Evolutionary conservation across 257 asterid genomes (phyloP).

Genomic region (Plantago ovata): DNA sequence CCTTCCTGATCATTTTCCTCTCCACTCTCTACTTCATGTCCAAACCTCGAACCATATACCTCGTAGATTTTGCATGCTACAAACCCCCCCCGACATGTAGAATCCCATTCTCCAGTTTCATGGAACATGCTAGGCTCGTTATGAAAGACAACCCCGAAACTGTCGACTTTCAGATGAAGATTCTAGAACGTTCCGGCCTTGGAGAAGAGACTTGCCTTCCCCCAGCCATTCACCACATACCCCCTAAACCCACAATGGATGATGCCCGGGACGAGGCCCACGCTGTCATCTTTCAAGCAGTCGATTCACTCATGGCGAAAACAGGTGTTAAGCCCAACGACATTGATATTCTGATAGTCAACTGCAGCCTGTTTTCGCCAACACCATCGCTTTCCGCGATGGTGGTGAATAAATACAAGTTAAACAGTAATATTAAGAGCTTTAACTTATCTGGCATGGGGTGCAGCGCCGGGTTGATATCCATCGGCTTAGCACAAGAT

Average conservation of each 20-base stretch:
- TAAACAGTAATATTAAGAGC: conserved; percentile 47
- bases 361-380: conserved; percentile 59
- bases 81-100: conserved; percentile 49
- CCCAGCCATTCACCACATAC: conserved; percentile 47
- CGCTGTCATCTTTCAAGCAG: conserved; percentile 35
- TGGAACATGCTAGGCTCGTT: conserved; percentile 47
- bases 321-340: conserved; percentile 38
- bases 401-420: conserved; percentile 47
- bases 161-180: conserved; percentile 57
- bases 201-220: conserved; percentile 63
- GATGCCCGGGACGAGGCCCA: conserved; percentile 48
- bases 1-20: conserved; percentile 29
- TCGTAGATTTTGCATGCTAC: conserved; percentile 56
- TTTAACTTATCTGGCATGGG: conserved; percentile 56
- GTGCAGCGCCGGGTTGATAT: conserved; percentile 54
- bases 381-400: conserved; percentile 59
- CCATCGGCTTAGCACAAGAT: conserved; percentile 49
- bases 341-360: conserved; percentile 42
- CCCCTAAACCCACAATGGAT: conserved; percentile 48
- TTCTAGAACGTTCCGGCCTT: conserved; percentile 59
- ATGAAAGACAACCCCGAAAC: conserved; percentile 40
- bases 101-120: conserved; percentile 50
- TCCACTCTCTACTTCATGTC: conserved; percentile 51
- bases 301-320: conserved; percentile 30
- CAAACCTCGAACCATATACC: conserved; percentile 46